phyloP scores from a whole-genome alignment of 1,284 basidiomycete species.

The Sanghuangporus sanghuang region DNA sequence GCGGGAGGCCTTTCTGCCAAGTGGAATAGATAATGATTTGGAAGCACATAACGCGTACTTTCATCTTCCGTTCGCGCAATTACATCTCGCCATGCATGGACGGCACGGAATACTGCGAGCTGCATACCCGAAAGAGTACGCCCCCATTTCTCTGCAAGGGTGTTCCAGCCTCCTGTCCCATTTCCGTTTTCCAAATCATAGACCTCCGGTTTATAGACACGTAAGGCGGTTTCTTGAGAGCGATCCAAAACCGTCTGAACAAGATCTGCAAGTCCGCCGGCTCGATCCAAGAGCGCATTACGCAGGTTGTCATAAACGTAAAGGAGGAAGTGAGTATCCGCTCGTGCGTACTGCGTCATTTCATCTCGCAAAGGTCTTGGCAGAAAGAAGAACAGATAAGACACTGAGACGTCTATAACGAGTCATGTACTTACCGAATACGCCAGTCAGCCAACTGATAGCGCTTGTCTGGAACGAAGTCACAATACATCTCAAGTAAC shows the following conservation, averaged over 20 bases:
- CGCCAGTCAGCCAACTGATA: constrained; percentile 98
- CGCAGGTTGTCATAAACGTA: constrained; percentile 93
- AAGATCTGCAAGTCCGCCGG: constrained; percentile 31
- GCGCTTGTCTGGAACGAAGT: constrained; percentile 91
- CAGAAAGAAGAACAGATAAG: neutral
- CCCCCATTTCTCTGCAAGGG: constrained; percentile 76
- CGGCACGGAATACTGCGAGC: constrained; percentile 59
- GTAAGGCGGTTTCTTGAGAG: constrained; percentile 70
- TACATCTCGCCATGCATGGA: constrained; percentile 85
- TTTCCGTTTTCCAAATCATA: constrained; percentile 66
- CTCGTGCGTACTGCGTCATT: constrained; percentile 90
- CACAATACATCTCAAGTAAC: constrained; percentile 86
- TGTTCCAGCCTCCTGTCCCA: constrained; percentile 72
- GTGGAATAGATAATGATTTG: constrained; percentile 66
- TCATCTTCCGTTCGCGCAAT: constrained; percentile 86
- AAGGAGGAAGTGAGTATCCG: constrained; percentile 93
- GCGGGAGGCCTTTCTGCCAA: constrained; percentile 64
- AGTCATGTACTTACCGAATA: constrained; percentile 55
- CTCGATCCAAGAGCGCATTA: constrained; percentile 73
- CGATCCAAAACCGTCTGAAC: constrained; percentile 57
- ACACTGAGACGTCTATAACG: neutral
- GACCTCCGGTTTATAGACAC: constrained; percentile 57
- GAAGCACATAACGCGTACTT: constrained; percentile 70
- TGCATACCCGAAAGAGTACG: constrained; percentile 43
- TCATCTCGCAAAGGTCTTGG: constrained; percentile 77